phyloP scores from a whole-genome alignment of 345 rosid species.

The Sisymbrium altissimum region DNA sequence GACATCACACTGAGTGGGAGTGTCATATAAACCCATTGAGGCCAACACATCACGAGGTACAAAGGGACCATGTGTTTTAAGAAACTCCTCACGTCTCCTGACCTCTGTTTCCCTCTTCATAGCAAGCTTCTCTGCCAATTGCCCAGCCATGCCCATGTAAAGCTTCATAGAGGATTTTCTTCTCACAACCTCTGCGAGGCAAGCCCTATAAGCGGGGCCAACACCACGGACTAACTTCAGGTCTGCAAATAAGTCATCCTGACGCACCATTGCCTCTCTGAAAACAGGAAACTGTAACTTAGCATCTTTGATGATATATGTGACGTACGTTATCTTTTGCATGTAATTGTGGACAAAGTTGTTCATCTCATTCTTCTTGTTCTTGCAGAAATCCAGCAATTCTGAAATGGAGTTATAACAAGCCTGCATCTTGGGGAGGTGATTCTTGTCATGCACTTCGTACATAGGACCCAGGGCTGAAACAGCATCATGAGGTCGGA shows the following conservation, averaged over 20 bases:
- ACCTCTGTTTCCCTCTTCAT: constrained; percentile 80
- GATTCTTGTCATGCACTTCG: constrained; percentile 91
- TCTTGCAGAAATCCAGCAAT: constrained; percentile 68
- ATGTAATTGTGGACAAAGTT: constrained; percentile 71
- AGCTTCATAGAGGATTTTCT: constrained; percentile 94
- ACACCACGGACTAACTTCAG: constrained; percentile 71
- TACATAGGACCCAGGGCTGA: constrained; percentile 99
- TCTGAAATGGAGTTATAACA: constrained; percentile 56
- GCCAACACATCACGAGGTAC: constrained; percentile 75
- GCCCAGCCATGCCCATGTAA: constrained; percentile 99
- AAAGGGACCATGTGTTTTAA: constrained; percentile 57
- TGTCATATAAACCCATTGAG: constrained; percentile 84
- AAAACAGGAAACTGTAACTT: constrained; percentile 94
- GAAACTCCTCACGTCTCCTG: constrained; percentile 88
- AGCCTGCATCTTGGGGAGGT: constrained; percentile 77
- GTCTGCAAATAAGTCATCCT: constrained; percentile 69
- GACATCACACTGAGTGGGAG: constrained; percentile 93
- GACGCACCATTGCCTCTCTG: constrained; percentile 83
- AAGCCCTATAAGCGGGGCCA: constrained; percentile 93
- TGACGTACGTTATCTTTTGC: constrained; percentile 69
- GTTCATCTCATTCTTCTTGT: constrained; percentile 91
- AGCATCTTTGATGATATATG: constrained; percentile 78
- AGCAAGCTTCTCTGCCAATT: constrained; percentile 92
- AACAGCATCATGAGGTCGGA: constrained; percentile 98
- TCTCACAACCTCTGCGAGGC: constrained; percentile 93